These are phyloP conservation scores for Leccinum variicolor DNA, from an alignment of 768 basidiomycete genomes.

Conservation along the genomic window DNA sequence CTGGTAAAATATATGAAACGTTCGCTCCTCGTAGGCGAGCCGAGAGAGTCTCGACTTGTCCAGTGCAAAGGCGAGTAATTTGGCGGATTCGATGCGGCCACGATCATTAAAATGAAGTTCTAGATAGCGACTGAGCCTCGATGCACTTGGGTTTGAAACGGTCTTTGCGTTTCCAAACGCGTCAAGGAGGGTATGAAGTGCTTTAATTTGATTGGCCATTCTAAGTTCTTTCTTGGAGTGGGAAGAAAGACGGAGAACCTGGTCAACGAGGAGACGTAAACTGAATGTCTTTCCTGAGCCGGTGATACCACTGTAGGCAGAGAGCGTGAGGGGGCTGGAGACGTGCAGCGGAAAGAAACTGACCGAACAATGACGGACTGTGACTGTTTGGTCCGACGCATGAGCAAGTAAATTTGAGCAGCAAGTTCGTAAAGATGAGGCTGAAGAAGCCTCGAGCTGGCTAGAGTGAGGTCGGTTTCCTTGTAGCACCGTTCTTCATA, in stretches of 20 bases:
- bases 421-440: constrained; percentile 90
- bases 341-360: constrained; percentile 20
- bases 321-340: neutral
- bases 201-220: constrained; percentile 73
- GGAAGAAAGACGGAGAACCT: constrained; percentile 78
- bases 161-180: constrained; percentile 93
- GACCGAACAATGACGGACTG: constrained; percentile 80
- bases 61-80: constrained; percentile 76
- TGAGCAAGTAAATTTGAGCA: constrained; percentile 75
- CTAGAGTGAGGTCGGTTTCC: constrained; percentile 62
- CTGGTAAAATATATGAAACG: constrained; percentile 92
- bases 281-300: constrained; percentile 83
- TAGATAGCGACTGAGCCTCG: constrained; percentile 74
- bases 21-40: constrained; percentile 79
- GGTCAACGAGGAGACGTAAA: constrained; percentile 69
- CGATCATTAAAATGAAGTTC: constrained; percentile 84
- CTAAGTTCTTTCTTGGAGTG: constrained; percentile 74
- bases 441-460: constrained; percentile 60
- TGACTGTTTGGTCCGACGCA: constrained; percentile 72
- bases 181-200: constrained; percentile 73
- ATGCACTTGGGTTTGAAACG: constrained; percentile 79
- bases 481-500: constrained; percentile 83
- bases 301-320: constrained; percentile 68
- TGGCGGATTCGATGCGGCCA: constrained; percentile 74
- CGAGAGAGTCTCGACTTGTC: constrained; percentile 83